These are phyloP conservation scores for Neofusicoccum ribis DNA, from an alignment of 2,329 filamentous ascomycete genomes.

Conservation along the genomic window DNA sequence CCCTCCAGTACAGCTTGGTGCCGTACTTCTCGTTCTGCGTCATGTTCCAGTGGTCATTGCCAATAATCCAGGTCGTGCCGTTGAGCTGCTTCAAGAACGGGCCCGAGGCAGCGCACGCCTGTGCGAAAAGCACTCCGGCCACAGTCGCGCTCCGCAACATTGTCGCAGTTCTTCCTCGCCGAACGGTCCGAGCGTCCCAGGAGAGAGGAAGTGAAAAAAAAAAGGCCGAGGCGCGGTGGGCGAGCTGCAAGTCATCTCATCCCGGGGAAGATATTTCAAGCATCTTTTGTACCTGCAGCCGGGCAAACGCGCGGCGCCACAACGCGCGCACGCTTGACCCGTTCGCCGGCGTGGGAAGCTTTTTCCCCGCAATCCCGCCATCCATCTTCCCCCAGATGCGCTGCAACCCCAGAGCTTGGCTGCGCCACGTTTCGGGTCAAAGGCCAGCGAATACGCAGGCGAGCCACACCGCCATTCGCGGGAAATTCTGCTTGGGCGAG, in stretches of 20 bases:
- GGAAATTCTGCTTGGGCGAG: not conserved
- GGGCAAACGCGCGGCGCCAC: not conserved
- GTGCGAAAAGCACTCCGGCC: not conserved
- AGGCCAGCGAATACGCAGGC: constrained; percentile 3
- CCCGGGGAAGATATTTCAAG: not conserved
- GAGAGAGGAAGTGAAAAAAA: not conserved
- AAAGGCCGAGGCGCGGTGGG: not conserved
- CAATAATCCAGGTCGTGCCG: constrained; percentile 39
- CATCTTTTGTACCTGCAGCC: constrained; percentile 12
- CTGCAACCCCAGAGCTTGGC: constrained; percentile 7
- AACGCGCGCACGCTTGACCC: not conserved
- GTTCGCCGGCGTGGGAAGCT: not conserved
- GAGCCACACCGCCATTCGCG: constrained; percentile 1
- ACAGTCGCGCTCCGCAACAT: not conserved
- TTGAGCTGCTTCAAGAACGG: constrained; percentile 37
- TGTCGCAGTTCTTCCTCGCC: too few relatives aligned
- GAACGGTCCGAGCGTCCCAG: too few relatives aligned
- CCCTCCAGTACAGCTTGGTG: constrained; percentile 44
- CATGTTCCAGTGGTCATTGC: constrained; percentile 46
- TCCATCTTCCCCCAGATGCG: not conserved
- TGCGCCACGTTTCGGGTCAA: constrained; percentile 10
- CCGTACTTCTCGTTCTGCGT: constrained; percentile 42
- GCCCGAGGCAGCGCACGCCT: constrained; percentile 9
- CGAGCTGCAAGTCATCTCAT: not conserved
- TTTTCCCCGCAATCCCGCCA: constrained; percentile 3